These are phyloP conservation scores for Tylopilus balloui DNA, from an alignment of 768 basidiomycete genomes.

Conservation along the genomic window DNA sequence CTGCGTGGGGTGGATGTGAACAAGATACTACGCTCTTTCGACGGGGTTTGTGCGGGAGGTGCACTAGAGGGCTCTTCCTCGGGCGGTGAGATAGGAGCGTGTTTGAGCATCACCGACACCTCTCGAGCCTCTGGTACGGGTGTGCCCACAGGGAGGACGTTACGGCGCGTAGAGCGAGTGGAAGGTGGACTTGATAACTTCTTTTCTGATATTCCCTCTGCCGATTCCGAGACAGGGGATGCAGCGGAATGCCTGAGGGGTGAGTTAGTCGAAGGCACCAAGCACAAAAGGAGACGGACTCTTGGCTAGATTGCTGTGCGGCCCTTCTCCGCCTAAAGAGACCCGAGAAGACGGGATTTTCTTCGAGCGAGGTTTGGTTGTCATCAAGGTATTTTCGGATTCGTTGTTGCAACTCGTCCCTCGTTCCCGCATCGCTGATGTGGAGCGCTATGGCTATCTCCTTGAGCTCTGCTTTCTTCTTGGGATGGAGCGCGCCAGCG, in stretches of 20 bases:
- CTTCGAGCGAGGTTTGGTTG: conserved; percentile 50
- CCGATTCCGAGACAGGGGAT: conserved; percentile 14
- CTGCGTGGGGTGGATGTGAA: conserved; percentile 28
- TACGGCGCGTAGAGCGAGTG: conserved; percentile 22
- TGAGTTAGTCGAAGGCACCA: background rate
- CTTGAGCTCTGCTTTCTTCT: conserved; percentile 67
- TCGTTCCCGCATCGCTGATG: conserved; percentile 53
- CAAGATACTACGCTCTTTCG: conserved; percentile 12
- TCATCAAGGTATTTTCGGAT: conserved; percentile 60
- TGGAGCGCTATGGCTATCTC: conserved; percentile 53
- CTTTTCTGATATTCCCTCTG: conserved; percentile 14
- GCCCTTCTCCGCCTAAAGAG: conserved; percentile 43
- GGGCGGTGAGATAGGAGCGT: conserved; percentile 38
- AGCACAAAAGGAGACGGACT: conserved; percentile 8
- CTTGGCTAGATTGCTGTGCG: conserved; percentile 15
- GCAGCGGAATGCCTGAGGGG: conserved; percentile 12
- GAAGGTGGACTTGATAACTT: conserved; percentile 16
- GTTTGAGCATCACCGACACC: conserved; percentile 51
- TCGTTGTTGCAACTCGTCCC: conserved; percentile 56
- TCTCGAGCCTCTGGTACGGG: conserved; percentile 48
- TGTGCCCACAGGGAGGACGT: conserved; percentile 36
- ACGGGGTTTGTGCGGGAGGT: conserved; percentile 11
- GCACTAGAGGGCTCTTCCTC: conserved; percentile 11
- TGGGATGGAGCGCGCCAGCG: conserved; percentile 52
- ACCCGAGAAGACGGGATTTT: conserved; percentile 54